Percentiles rank a stretch among this genome's conserved stretches.
Evolutionary conservation across 768 basidiomycete species (phyloP).

Genomic region (Tricholoma bakamatsutake): DNA sequence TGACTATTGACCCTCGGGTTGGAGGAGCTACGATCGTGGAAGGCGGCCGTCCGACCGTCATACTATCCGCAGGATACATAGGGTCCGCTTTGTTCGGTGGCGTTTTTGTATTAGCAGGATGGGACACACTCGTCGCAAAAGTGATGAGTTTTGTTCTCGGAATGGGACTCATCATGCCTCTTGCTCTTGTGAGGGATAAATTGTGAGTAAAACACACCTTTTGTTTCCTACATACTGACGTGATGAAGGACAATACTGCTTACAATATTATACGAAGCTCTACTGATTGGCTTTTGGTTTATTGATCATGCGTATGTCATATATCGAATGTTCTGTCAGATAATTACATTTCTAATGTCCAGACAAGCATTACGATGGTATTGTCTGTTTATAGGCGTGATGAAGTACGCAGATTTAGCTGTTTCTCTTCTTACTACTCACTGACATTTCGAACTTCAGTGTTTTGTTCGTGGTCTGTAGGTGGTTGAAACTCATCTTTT

Average conservation of each 20-base stretch:
- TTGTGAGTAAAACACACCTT: conserved; percentile 47
- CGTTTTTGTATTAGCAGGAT: conserved; percentile 77
- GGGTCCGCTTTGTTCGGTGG: conserved; percentile 81
- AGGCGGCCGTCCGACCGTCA: conserved; percentile 66
- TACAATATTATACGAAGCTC: conserved; percentile 75
- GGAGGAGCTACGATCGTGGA: conserved; percentile 75
- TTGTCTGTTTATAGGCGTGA: conserved; percentile 74
- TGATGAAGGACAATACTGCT: conserved; percentile 72
- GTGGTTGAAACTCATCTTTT: conserved; percentile 18
- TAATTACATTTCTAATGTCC: conserved; percentile 5
- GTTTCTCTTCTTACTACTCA: neutral
- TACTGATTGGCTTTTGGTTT: conserved; percentile 94
- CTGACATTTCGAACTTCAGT: conserved; percentile 28
- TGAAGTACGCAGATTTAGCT: conserved; percentile 55
- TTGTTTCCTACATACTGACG: neutral
- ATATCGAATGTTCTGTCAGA: neutral
- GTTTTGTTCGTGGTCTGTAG: conserved; percentile 84
- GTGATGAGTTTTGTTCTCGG: conserved; percentile 88
- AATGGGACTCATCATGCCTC: conserved; percentile 79
- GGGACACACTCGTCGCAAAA: conserved; percentile 88
- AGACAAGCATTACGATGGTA: conserved; percentile 84
- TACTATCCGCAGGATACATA: conserved; percentile 75
- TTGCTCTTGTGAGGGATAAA: conserved; percentile 86
- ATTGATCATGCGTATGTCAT: conserved; percentile 77
- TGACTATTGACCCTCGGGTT: conserved; percentile 80